A percentile compares a stretch with the other conserved stretches of the same genome.
These are phyloP conservation scores for Boletus sensibilis DNA, from an alignment of 768 basidiomycete species.

Conservation along the genomic window DNA sequence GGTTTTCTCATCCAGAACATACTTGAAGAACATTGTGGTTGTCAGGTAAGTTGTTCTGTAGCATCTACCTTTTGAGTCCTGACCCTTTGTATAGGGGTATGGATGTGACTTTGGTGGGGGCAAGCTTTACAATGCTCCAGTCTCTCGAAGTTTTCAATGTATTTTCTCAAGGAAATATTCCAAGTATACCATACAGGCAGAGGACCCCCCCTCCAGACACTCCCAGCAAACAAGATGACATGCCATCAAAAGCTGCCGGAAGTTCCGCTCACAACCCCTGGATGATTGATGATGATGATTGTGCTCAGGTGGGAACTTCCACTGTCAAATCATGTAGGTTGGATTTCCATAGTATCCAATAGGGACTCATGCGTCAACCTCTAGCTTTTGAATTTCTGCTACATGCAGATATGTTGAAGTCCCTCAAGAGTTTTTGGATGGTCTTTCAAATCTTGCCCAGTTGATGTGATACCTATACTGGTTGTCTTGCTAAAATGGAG, in stretches of 20 bases:
- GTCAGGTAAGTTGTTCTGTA: no score
- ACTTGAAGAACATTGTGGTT: no score
- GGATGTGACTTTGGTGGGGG: not conserved
- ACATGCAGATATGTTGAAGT: not conserved
- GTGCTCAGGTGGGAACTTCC: not conserved
- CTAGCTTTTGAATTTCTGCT: not conserved
- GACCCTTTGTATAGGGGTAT: no score
- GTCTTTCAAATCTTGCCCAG: not conserved
- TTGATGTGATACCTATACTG: not conserved
- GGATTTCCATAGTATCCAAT: no score
- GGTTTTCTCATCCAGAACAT: no score
- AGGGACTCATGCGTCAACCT: not conserved
- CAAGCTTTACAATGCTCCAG: not conserved
- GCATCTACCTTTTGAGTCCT: no score
- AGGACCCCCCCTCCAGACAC: not conserved
- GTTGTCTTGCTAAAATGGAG: not conserved
- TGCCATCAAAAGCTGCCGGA: not conserved
- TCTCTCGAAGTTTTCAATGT: not conserved
- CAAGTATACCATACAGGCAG: no score
- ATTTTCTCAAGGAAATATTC: not conserved
- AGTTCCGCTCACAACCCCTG: not conserved
- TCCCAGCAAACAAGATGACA: not conserved
- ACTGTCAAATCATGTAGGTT: not conserved
- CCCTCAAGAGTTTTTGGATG: not conserved
- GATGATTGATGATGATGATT: not conserved